These are phyloP conservation scores for Sordariomycetes sp. DNA, from an alignment of 2,329 filamentous ascomycete species.

Conservation along the genomic window DNA sequence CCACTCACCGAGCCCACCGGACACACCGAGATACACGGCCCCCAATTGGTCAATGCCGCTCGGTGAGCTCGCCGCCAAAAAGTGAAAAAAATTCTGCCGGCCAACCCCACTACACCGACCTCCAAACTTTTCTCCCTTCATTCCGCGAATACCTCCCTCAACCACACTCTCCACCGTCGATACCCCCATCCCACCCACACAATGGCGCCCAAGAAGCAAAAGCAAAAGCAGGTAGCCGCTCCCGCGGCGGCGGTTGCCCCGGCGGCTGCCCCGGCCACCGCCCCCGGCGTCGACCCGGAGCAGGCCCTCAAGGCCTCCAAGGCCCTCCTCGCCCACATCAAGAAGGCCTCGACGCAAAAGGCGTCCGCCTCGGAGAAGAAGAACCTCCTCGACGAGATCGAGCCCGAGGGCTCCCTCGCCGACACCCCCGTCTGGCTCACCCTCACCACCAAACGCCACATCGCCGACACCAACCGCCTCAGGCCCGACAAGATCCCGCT, in stretches of 20 bases:
- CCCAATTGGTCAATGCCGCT: not conserved
- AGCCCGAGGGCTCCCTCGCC: slow-evolving; percentile 15
- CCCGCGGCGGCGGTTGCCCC: not conserved
- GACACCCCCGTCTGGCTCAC: slow-evolving; percentile 51
- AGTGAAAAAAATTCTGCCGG: slow-evolving; percentile 2
- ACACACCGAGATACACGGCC: not conserved
- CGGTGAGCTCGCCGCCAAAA: not conserved
- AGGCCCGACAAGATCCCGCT: slow-evolving; percentile 77
- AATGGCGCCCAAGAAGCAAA: slow-evolving; percentile 30
- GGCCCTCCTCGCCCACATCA: slow-evolving; percentile 51
- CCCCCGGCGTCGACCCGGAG: slow-evolving; percentile 26
- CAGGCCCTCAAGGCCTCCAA: slow-evolving; percentile 53
- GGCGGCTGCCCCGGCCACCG: slow-evolving; percentile 13
- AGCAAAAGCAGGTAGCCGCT: not conserved
- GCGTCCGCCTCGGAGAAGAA: slow-evolving; percentile 37
- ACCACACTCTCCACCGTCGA: not conserved
- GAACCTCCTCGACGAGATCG: slow-evolving; percentile 40
- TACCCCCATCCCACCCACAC: slow-evolving; percentile 5
- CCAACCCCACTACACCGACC: slow-evolving; percentile 5
- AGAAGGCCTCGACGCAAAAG: slow-evolving; percentile 40
- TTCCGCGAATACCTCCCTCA: not conserved
- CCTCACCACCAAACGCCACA: slow-evolving; percentile 55
- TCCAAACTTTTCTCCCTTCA: slow-evolving; percentile 3
- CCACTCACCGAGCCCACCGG: not conserved
- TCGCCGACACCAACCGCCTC: slow-evolving; percentile 62